Evolutionary conservation across 2,329 filamentous ascomycete species (phyloP), one percentile per base, ranked within the genome.

Genomic region (Apiospora marii): DNA sequence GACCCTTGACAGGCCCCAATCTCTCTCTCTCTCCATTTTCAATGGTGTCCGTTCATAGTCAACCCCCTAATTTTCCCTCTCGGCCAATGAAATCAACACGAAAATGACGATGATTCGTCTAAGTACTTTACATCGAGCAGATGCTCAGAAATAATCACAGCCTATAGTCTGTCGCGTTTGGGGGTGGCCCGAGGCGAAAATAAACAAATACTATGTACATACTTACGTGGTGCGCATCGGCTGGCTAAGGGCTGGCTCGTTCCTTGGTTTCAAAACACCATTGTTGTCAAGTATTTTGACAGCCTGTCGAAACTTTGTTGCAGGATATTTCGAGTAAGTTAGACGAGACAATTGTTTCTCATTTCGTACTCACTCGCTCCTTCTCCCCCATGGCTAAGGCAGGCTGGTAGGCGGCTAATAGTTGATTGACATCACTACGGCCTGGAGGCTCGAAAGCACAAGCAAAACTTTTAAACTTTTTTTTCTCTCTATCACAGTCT

Each of bases 1-100:
- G 67, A 48, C 67, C 67, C 41, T 68, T 68, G 67, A 27, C 67
- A 27, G 67, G 46, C 67, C 67, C 67, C 67, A 44, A 68, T 68
- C 67, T 68, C 44, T 48, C 67, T 30, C 41, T 13, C 41, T 19
- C 41, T 48, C 67, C 67, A 68, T 27, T 46, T 46, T 46, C 27
- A 16, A 68, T 68, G 41, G 41, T 68, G 44, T 68, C 67, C 67
- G 41, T 64, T 64, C 30, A 41, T 64, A 64, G 67, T 48, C 67
- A 24, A 68, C 67, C 67, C 64, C 67, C 67, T 68, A 68, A 68
- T 68, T 48, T 68, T 68, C 13, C 41, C 27, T 68, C 41, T 19
- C 22, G 67, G 41, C 67, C 67, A 68, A 68, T 68, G 41, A 48
- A 41, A 64, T 64, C 58, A 3, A 37, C 34, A 37, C 58, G 34